Evolutionary conservation across 352 stramenopile genomes (phyloP).

Genomic region (Pythium phragmitis): DNA sequence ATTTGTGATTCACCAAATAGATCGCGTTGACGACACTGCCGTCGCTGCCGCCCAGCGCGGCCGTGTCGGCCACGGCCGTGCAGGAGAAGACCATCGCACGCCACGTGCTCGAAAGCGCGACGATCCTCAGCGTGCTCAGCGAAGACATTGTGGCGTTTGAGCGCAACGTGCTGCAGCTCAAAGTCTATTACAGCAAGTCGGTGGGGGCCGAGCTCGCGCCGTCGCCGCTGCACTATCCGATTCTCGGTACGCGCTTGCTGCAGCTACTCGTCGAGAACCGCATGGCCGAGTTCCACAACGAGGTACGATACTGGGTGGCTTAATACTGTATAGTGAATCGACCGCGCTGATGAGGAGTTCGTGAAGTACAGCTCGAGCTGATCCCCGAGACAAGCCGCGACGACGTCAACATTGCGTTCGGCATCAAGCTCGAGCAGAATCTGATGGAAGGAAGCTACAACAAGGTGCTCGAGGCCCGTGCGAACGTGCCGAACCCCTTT

Average conservation of each 20-base stretch:
- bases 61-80: constrained; percentile 46
- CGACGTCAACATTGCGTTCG: constrained; percentile 87
- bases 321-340: background rate
- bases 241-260: constrained; percentile 88
- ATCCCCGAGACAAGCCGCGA: constrained; percentile 79
- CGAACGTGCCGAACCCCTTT: constrained; percentile 89
- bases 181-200: constrained; percentile 75
- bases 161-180: constrained; percentile 88
- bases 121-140: constrained; percentile 82
- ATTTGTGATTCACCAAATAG: constrained; percentile 32
- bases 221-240: constrained; percentile 82
- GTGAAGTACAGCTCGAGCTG: constrained; percentile 64
- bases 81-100: constrained; percentile 76
- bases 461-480: constrained; percentile 88
- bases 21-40: constrained; percentile 83
- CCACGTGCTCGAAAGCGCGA: constrained; percentile 88
- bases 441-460: constrained; percentile 94
- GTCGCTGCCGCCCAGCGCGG: constrained; percentile 73
- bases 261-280: constrained; percentile 91
- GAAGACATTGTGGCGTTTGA: constrained; percentile 87
- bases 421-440: constrained; percentile 90
- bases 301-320: constrained; percentile 33
- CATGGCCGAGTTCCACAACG: constrained; percentile 93
- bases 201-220: constrained; percentile 40
- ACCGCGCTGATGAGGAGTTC: background rate